phyloP scores from a whole-genome alignment of 257 asterid genomes.

The Thymus mandschuricus region DNA sequence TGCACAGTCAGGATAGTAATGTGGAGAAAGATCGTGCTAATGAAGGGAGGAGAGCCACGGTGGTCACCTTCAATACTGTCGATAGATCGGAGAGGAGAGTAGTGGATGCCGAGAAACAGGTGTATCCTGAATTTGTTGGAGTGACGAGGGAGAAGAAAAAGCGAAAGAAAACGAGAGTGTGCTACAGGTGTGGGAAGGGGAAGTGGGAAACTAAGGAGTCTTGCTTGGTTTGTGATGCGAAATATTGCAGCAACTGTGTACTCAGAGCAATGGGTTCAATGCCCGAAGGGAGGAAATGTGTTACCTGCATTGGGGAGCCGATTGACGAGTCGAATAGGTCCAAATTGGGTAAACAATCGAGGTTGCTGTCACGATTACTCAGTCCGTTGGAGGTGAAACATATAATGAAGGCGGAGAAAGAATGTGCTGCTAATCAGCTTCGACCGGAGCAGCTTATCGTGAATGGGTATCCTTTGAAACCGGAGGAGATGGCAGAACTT shows the following conservation, averaged over 20 bases:
- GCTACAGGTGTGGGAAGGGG: constrained; percentile 85
- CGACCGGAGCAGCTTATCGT: constrained; percentile 91
- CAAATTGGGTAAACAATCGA: constrained; percentile 75
- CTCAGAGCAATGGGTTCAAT: constrained; percentile 98
- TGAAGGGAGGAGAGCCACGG: constrained; percentile 67
- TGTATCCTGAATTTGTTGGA: constrained; percentile 58
- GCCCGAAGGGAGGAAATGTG: constrained; percentile 98
- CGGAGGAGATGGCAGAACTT: constrained; percentile 85
- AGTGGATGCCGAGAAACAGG: constrained; percentile 57
- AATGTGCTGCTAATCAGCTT: constrained; percentile 89
- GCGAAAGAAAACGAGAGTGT: constrained; percentile 69
- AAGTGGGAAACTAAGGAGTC: constrained; percentile 91
- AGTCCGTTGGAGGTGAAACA: constrained; percentile 94
- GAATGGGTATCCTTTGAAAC: constrained; percentile 75
- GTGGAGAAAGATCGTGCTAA: constrained; percentile 35
- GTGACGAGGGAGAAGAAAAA: constrained; percentile 69
- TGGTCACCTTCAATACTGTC: constrained; percentile 70
- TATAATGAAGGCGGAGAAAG: constrained; percentile 85
- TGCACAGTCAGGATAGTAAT: constrained; percentile 41
- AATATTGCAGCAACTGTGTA: constrained; percentile 87
- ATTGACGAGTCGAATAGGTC: constrained; percentile 75
- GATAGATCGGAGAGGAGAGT: constrained; percentile 62
- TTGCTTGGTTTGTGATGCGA: constrained; percentile 83
- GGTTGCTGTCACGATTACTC: constrained; percentile 70
- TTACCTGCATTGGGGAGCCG: constrained; percentile 84